Base-by-base conservation (phyloP, 2,329 filamentous ascomycete genomes). In the Aspergillus sergii region DNA sequence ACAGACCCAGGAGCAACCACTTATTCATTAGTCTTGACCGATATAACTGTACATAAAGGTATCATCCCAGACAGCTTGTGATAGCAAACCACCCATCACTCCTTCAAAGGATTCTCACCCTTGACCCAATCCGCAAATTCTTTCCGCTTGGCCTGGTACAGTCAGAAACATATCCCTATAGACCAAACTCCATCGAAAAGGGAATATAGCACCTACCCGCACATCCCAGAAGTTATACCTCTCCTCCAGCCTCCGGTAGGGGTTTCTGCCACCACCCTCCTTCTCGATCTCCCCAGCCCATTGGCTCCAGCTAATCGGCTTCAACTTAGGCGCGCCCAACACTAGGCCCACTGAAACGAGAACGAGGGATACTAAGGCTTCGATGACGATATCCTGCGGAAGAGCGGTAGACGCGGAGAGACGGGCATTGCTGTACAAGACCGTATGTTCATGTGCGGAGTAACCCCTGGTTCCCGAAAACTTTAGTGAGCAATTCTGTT, bases 391-490 rank as follows among this genome's bases (percentile, higher is more conserved):
- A 74, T 99, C 95, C 65, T 91, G 80, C 0, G 95, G 94, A 1
- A 98, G 85, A 59, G 77, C 84, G 81, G 76, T 59, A 83, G 78
- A 39, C 83, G 70, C 19, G 6, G 62, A 63, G n/a, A 68, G 82
- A 57, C 84, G 81, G 58, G 80, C 79, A 69, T 84, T 83, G 61
- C 89, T 86, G 70, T 89, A 87, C 57, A 96, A 86, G 26, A 89
- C 84, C 8, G 92, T 91, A 81, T 97, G 92, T 81, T 99, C 95
- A 79, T 97, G 91, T 54, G 94, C 93, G 58, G 95, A 99, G 81
- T 98, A 99, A 81, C 94, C 96, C 67, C 95, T 99, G 75, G 16
- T 43, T 34, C 41, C 26, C 16, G 4, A 43, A 16, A 30, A 30
- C 23, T 36, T 28, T 23, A 28, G 57, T 50, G 19, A 34, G 50